Conservation (phyloP, 805 yeast genomes). For the Scheffersomyces stipitis region DNA sequence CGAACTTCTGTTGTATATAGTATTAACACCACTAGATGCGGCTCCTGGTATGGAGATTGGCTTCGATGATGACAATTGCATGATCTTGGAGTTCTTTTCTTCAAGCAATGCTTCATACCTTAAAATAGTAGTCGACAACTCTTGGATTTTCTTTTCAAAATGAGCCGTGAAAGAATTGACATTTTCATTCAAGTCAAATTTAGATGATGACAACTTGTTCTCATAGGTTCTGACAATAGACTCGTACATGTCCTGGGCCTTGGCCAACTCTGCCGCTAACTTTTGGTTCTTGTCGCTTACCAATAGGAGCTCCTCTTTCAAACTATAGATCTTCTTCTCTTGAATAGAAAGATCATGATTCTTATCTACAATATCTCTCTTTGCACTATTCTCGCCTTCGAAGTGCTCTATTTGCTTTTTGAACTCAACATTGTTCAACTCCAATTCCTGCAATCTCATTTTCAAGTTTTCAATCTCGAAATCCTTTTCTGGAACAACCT, state of each 20-base stretch:
- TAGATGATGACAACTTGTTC: conserved; percentile 19
- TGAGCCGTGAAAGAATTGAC: conserved; percentile 21
- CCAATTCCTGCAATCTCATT: conserved; percentile 11
- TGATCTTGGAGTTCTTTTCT: conserved; percentile 34
- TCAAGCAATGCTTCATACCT: conserved; percentile 37
- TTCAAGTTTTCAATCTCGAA: conserved; percentile 18
- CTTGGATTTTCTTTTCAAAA: conserved; percentile 37
- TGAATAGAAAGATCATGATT: conserved; percentile 5
- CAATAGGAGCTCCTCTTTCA: conserved; percentile 16
- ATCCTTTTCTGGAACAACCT: conserved; percentile 21
- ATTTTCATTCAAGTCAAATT: conserved; percentile 26
- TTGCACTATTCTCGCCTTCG: neutral
- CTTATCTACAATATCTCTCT: neutral
- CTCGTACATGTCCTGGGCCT: conserved; percentile 13
- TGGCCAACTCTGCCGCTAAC: conserved; percentile 17
- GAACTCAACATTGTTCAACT: conserved; percentile 3
- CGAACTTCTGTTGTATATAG: conserved; percentile 1
- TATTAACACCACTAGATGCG: conserved; percentile 2
- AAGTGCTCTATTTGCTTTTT: too few relatives aligned
- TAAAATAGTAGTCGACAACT: conserved; percentile 25
- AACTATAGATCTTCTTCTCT: conserved; percentile 9
- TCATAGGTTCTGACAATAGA: conserved; percentile 18
- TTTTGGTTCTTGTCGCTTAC: conserved; percentile 19
- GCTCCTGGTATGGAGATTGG: conserved; percentile 37
- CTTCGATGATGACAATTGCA: conserved; percentile 34